phyloP scores from a whole-genome alignment of 208 protist species.

The Herpetomonas samuelpessoai region DNA sequence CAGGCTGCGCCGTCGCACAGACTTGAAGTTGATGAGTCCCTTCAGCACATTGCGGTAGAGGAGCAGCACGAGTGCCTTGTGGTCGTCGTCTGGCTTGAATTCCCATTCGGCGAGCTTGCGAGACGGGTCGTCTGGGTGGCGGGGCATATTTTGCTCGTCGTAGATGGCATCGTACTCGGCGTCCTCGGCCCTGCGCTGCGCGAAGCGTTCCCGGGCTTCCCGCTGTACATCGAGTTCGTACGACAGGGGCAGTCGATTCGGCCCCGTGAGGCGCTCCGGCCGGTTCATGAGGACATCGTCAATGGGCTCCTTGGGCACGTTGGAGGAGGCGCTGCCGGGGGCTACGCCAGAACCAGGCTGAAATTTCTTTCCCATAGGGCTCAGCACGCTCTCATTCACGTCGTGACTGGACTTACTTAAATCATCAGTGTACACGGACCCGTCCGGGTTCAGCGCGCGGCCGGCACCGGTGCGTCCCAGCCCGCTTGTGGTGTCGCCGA shows the following conservation, averaged over 20 bases:
- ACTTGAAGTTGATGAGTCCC: constrained; percentile 75
- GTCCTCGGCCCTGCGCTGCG: constrained; percentile 12
- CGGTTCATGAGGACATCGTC: constrained; percentile 44
- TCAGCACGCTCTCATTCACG: background rate
- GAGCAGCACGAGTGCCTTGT: constrained; percentile 73
- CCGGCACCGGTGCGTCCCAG: background rate
- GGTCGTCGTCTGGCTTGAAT: constrained; percentile 61
- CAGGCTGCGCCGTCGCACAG: constrained; percentile 69
- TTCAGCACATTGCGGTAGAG: constrained; percentile 85
- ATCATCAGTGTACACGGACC: background rate
- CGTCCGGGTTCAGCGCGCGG: background rate
- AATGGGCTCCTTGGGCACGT: constrained; percentile 25
- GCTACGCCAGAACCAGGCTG: background rate
- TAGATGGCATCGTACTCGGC: constrained; percentile 23
- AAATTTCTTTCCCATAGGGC: background rate
- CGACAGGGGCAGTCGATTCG: constrained; percentile 30
- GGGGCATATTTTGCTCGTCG: constrained; percentile 58
- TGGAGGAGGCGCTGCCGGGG: background rate
- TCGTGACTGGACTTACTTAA: background rate
- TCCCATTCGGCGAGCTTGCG: constrained; percentile 56
- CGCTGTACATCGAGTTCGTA: constrained; percentile 47
- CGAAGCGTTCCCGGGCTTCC: constrained; percentile 22
- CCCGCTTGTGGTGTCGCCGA: background rate
- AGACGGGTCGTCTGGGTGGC: constrained; percentile 24
- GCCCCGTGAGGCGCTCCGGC: constrained; percentile 22